Evolutionary conservation across 345 rosid species (phyloP).

Genomic region (Gossypium thurberi): DNA sequence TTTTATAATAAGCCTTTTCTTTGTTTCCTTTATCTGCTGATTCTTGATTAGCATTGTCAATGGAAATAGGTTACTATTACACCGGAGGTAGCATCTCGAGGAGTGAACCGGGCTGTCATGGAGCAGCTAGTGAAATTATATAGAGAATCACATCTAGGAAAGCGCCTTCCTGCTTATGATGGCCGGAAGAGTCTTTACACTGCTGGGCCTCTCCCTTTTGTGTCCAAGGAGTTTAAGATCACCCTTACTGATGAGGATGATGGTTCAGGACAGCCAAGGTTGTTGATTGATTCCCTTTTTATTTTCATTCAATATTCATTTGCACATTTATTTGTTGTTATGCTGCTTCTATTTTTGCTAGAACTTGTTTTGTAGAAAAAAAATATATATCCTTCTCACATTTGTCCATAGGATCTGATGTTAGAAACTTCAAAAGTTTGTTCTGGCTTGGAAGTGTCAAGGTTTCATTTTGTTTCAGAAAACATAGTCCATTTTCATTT

Average conservation of each 20-base stretch:
- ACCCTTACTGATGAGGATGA: constrained; percentile 75
- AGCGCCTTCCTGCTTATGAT: constrained; percentile 90
- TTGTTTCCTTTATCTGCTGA: background rate
- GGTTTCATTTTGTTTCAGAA: background rate
- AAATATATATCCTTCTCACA: background rate
- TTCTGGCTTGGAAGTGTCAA: background rate
- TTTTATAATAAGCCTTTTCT: background rate
- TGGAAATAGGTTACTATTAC: constrained; percentile 60
- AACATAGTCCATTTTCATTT: background rate
- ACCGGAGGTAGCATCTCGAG: constrained; percentile 74
- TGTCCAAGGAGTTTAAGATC: constrained; percentile 65
- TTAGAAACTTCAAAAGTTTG: background rate
- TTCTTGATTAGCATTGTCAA: background rate
- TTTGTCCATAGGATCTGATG: background rate
- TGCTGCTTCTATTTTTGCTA: too few species aligned
- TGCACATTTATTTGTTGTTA: background rate
- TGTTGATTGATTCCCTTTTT: background rate
- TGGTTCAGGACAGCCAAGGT: constrained; percentile 73
- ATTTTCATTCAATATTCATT: background rate
- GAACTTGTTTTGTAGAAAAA: background rate
- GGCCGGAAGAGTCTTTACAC: constrained; percentile 90
- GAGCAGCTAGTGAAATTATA: constrained; percentile 50
- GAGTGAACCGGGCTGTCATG: constrained; percentile 86
- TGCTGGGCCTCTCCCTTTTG: constrained; percentile 86
- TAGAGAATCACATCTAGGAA: constrained; percentile 72